These are phyloP conservation scores for Globisporangium middletonii DNA, from an alignment of 352 stramenopile genomes.

Conservation along the genomic window DNA sequence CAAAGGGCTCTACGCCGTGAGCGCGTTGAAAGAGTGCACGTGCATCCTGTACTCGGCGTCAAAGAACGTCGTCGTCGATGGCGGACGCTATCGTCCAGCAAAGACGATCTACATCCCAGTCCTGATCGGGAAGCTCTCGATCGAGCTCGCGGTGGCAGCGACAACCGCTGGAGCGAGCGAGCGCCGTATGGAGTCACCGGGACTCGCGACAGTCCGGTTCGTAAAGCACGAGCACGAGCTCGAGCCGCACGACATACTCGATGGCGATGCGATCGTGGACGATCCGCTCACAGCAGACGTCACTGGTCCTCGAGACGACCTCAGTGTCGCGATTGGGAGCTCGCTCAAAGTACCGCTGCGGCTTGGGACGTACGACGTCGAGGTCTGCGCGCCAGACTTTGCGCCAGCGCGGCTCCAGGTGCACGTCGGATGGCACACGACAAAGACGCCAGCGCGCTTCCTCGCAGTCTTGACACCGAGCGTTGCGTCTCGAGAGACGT, in stretches of 20 bases:
- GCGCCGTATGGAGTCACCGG: not conserved
- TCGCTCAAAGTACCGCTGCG: slow-evolving; percentile 33
- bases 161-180: not conserved
- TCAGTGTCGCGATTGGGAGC: slow-evolving; percentile 15
- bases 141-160: slow-evolving; percentile 22
- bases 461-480: slow-evolving; percentile 34
- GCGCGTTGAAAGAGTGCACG: slow-evolving; percentile 37
- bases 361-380: slow-evolving; percentile 32
- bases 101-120: slow-evolving; percentile 50
- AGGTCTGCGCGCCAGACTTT: slow-evolving; percentile 19
- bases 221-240: slow-evolving; percentile 5
- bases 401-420: slow-evolving; percentile 20
- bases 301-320: not conserved
- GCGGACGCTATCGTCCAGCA: slow-evolving; percentile 40
- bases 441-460: slow-evolving; percentile 16
- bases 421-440: slow-evolving; percentile 31
- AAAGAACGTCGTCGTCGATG: slow-evolving; percentile 65
- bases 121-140: slow-evolving; percentile 41
- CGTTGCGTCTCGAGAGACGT: slow-evolving; percentile 16
- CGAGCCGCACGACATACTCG: too few species aligned
- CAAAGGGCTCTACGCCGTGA: slow-evolving; percentile 58
- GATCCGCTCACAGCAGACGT: not conserved
- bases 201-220: slow-evolving; percentile 4
- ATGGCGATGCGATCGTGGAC: not conserved
- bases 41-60: slow-evolving; percentile 63